Evolutionary conservation across 75 land plant genomes (phyloP), one percentile per base, ranked within the genome.

Genomic region (Adiantum capillusveneris): DNA sequence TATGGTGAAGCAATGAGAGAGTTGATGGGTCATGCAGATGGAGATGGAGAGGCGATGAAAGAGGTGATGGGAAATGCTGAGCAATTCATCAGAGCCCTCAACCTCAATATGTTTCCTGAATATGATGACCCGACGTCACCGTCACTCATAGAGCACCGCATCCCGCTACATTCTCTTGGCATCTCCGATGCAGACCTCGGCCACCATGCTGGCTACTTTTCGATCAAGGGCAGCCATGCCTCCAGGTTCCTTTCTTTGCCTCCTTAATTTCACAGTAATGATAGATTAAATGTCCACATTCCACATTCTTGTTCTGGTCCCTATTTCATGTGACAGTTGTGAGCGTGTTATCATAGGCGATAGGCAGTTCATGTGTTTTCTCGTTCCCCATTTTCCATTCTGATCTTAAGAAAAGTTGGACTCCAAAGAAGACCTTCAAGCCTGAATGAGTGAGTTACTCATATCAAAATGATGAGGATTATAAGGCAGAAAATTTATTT

Each of bases 141-240:
- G 18, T 17, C 13, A 2, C 2, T 46, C 17, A 5, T 46, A 2
- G 50, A 21, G 17, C 22, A 21, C 14, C 22, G 17, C 22, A 21
- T 46, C 22, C 17, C 22, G 50, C 22, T 46, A 3, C 50, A 25
- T 21, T n/a, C 58, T 0, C 59, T 7, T 18, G 56, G 58, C 11
- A 57, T 77, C 19, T 57, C 79, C 0, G 50, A 62, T n/a, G 92
- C 81, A 44, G 88, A 86, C 0, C 69, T 94, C 14, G 91, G 88
- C 0, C 98, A 94, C 53, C 86, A 90, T 67, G 96, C 98, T 13
- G 98, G 98, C 0, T 94, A 94, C 53, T 94, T 81, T 67, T 53
- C 70, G 27, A 79, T 90, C 44, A 31, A 66, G 49, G 68, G 82
- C 29, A 79, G 91, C 11, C 77, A 84, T 59, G 84, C 61, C 31